phyloP scores from a whole-genome alignment of 495 filamentous ascomycete genomes.

The Neurospora sublineolata region DNA sequence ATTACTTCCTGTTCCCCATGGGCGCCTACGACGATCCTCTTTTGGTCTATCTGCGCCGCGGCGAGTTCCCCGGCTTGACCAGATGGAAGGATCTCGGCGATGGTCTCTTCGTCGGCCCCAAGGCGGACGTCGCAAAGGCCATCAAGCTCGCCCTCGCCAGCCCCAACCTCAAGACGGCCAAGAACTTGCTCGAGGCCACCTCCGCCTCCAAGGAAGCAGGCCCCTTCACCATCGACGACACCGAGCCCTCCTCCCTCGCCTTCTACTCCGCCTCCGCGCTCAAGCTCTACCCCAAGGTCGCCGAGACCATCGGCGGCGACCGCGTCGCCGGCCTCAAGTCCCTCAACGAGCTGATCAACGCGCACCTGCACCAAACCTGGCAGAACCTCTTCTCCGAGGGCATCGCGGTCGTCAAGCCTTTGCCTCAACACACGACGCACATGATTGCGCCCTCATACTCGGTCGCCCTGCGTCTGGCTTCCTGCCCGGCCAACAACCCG shows the following conservation, averaged over 20 bases:
- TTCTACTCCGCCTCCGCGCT: conserved; percentile 61
- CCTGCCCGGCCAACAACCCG: conserved; percentile 60
- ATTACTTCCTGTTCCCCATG: conserved; percentile 80
- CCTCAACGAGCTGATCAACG: conserved; percentile 66
- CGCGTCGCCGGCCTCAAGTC: conserved; percentile 46
- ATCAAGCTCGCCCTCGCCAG: conserved; percentile 52
- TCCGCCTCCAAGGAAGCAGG: background rate
- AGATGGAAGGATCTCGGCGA: conserved; percentile 62
- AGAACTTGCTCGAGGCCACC: conserved; percentile 43
- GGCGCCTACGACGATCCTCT: conserved; percentile 60
- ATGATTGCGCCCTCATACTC: conserved; percentile 56
- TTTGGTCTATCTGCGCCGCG: conserved; percentile 59
- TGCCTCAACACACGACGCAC: conserved; percentile 57
- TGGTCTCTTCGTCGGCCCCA: conserved; percentile 64
- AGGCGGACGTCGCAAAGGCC: conserved; percentile 49
- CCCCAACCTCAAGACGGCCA: conserved; percentile 41
- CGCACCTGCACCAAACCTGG: conserved; percentile 78
- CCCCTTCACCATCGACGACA: conserved; percentile 50
- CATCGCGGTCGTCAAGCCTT: conserved; percentile 69
- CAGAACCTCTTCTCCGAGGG: conserved; percentile 59
- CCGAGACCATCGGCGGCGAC: conserved; percentile 44
- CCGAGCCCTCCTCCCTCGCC: conserved; percentile 53
- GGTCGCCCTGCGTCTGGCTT: conserved; percentile 58
- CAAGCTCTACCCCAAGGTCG: conserved; percentile 52
- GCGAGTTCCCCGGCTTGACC: conserved; percentile 59